Percentiles rank a stretch among this genome's conserved stretches.
phyloP scores from a whole-genome alignment of 2,329 filamentous ascomycete genomes.

The Huntiella savannae region DNA sequence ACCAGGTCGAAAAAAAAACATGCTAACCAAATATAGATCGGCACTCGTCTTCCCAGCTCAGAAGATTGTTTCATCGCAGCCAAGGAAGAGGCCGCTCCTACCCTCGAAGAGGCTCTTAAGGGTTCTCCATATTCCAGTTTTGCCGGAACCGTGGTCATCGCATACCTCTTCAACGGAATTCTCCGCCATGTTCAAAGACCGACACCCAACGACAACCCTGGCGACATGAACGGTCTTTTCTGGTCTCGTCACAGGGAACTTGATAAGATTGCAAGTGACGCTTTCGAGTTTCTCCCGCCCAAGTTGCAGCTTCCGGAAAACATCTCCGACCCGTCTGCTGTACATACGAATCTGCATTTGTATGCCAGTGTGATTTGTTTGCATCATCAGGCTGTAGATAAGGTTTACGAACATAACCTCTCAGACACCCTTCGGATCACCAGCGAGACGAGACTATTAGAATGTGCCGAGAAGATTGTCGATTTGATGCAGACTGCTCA shows the following conservation, averaged over 20 bases:
- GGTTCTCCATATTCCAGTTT: slow-evolving; percentile 49
- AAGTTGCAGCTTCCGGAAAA: slow-evolving; percentile 52
- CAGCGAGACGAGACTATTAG: slow-evolving; percentile 54
- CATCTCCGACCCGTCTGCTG: slow-evolving; percentile 48
- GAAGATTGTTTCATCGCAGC: slow-evolving; percentile 59
- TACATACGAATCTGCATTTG: slow-evolving; percentile 75
- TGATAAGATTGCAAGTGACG: slow-evolving; percentile 61
- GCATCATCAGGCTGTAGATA: slow-evolving; percentile 75
- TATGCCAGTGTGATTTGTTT: slow-evolving; percentile 77
- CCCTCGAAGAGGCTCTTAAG: slow-evolving; percentile 44
- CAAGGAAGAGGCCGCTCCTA: slow-evolving; percentile 39
- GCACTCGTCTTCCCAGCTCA: slow-evolving; percentile 60
- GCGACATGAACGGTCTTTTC: slow-evolving; percentile 56
- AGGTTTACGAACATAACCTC: slow-evolving; percentile 44
- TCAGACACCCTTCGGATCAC: slow-evolving; percentile 40
- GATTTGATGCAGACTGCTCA: slow-evolving; percentile 65
- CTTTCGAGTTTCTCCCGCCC: slow-evolving; percentile 61
- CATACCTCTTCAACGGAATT: slow-evolving; percentile 64
- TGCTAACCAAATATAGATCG: slow-evolving; percentile 29
- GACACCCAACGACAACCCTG: slow-evolving; percentile 47
- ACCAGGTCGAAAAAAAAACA: background rate
- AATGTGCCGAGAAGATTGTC: slow-evolving; percentile 68
- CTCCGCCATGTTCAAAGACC: slow-evolving; percentile 61
- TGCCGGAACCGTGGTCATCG: slow-evolving; percentile 52
- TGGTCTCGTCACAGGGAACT: slow-evolving; percentile 73